Evolutionary conservation across 106 monocot genomes (phyloP), one percentile per base, ranked within the genome.

Genomic region (Posidonia australis): DNA sequence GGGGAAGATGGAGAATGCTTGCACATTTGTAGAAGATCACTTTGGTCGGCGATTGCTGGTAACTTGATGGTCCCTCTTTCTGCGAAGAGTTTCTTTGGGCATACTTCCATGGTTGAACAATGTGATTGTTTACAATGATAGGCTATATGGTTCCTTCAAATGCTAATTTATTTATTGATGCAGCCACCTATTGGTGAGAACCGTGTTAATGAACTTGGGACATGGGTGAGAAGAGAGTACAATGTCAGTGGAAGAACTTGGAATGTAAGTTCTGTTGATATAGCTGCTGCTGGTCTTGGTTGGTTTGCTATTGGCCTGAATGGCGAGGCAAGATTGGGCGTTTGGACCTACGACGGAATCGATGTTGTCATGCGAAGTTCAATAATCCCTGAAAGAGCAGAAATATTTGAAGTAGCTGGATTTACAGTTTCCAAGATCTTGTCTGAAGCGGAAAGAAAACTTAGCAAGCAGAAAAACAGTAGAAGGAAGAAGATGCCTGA

Each of bases 41-140:
- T 87, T 96, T 75, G 96, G 96, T 51, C 77, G 73, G 20, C 90
- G 84, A 60, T 71, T 90, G 58, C 86, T 90, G 94, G 94, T 90
- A 28, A 22, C 6, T 14, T 77, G 36, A 0, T 44, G 44, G 5
- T 46, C 16, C 5, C 11, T 18, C 25, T 41, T 51, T 36, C 19
- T 9, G 12, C 22, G 55, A 12, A 23, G 23, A 9, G 12, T 21
- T 1, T 9, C 52, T 32, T 28, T 51, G 36, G 46, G 10, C 29
- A 63, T 29, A 11, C 23, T 3, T 5, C 5, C 19, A 55, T 55
- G 13, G 19, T 20, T 55, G 54, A 49, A 3, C 19, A 1, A 10
- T 25, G 9, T 63, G 44, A 12, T 46, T 63, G 1, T 63, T 41
- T 20, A 43, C 36, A 19, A 17, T 21, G 36, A 19, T 56, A 36